Conservation (phyloP, 148 eudicot species). For the Persicaria maculosa region DNA sequence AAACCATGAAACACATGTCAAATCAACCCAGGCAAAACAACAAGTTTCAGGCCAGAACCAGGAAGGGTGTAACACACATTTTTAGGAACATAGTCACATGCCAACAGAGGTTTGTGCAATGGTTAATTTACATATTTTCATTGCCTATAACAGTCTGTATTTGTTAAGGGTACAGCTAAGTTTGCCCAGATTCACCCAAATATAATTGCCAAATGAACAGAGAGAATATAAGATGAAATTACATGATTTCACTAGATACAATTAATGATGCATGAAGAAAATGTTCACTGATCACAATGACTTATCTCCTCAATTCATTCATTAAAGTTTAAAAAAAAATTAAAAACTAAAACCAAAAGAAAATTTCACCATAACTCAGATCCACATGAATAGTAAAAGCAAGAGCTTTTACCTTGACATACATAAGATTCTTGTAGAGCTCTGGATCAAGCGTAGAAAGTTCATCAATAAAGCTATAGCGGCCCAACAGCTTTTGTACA, state of each 20-base stretch:
- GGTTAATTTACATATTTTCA: too few relatives aligned
- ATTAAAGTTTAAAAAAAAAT: not conserved
- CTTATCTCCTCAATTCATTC: not conserved
- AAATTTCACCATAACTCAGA: not conserved
- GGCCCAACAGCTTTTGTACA: constrained; percentile 91
- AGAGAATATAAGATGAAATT: not conserved
- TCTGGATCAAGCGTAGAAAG: constrained; percentile 91
- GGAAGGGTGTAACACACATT: too few relatives aligned
- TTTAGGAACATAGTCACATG: too few relatives aligned
- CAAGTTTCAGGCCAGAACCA: too few relatives aligned
- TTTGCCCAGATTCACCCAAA: too few relatives aligned
- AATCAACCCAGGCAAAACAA: too few relatives aligned
- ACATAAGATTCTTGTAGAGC: constrained; percentile 88
- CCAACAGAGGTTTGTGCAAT: too few relatives aligned
- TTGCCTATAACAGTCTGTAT: too few relatives aligned
- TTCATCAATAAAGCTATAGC: constrained; percentile 93
- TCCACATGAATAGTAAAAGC: not conserved
- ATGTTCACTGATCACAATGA: not conserved
- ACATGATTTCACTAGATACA: not conserved
- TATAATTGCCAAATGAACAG: not conserved
- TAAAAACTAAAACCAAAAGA: not conserved
- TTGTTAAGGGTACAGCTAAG: too few relatives aligned
- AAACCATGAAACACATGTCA: not conserved
- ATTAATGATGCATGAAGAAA: not conserved
- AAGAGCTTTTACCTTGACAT: constrained; percentile 63